These are phyloP conservation scores for Geotrichum aggregatum DNA, from an alignment of 1,139 yeast genomes.

Conservation along the genomic window DNA sequence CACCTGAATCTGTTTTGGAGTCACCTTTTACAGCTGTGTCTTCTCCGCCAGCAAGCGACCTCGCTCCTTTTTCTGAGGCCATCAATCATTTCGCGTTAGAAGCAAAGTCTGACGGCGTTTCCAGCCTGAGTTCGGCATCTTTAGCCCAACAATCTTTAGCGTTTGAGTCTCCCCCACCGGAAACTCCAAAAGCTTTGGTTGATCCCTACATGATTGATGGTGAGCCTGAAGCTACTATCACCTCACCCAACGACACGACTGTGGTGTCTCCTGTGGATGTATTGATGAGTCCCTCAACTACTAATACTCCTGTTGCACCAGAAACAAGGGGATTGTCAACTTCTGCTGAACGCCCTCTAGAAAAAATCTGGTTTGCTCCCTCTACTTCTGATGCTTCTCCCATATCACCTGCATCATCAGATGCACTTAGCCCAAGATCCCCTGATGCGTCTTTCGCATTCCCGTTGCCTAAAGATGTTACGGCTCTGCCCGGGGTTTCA, in stretches of 20 bases:
- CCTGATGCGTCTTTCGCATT: slow-evolving; percentile 12
- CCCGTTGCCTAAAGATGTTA: not conserved
- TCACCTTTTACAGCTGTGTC: not conserved
- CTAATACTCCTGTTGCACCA: not conserved
- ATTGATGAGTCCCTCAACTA: not conserved
- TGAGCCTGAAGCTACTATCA: not conserved
- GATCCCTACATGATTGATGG: not conserved
- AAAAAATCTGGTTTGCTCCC: slow-evolving; percentile 14
- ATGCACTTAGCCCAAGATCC: slow-evolving; percentile 9
- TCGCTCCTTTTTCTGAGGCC: not conserved
- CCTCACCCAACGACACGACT: no score
- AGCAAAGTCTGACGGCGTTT: not conserved
- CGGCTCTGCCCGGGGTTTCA: not conserved
- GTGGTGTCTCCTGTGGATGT: not conserved
- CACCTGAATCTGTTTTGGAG: not conserved
- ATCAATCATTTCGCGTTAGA: not conserved
- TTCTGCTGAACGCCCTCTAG: slow-evolving; percentile 6
- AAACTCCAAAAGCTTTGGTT: not conserved
- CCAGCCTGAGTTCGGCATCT: no score
- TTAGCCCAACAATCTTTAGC: no score
- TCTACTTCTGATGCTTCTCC: slow-evolving; percentile 2
- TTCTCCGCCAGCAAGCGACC: not conserved
- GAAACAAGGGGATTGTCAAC: not conserved
- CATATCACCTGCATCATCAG: not conserved
- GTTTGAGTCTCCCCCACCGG: not conserved